Evolutionary conservation across 257 asterid species (phyloP), one percentile per base, ranked within the genome.

Genomic region (Paulownia fortunei): DNA sequence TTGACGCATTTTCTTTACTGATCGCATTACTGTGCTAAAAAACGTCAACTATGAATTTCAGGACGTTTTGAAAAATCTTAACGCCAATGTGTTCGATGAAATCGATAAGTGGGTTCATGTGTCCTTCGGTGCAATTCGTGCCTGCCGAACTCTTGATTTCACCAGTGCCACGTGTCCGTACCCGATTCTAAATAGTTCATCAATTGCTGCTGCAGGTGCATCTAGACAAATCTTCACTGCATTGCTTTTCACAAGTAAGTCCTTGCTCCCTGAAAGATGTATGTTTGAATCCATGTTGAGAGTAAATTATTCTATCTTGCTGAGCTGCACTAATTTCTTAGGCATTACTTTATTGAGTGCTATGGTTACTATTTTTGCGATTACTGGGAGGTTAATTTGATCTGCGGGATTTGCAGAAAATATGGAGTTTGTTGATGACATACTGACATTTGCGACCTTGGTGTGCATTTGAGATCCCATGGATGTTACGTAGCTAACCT

Each of bases 381-480:
- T 24, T 51, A 6, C 83, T 56, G 39, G 68, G 16, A 39, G 41
- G 61, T 71, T 55, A 11, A 12, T 18, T 51, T 59, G 60, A 18
- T 19, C 12, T 56, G 72, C 13, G 8, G 24, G 34, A 64, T 84
- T 77, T 82, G 84, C 89, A 92, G 98, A 88, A 80, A 96, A 93
- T 76, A 74, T 96, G 85, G 99, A 96, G 66, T 86, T 86, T 66
- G 98, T 92, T 59, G 99, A 96, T 83, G 98, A 93, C 84, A 83
- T 89, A 78, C 67, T 81, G 54, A 92, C 97, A 49, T 96, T 93
- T 79, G 84, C 76, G 62, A 92, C 76, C 98, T 96, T 73, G 94
- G 94, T 56, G 81, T 44, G 41, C 88, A 89, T 80, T 80, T 96
- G 85, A 90, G 85, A 72, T 78, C 92, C 37, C 67, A 61, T 73